Evolutionary conservation across 2,329 filamentous ascomycete species (phyloP), one percentile per base, ranked within the genome.

Genomic region (Ustulina deusta): DNA sequence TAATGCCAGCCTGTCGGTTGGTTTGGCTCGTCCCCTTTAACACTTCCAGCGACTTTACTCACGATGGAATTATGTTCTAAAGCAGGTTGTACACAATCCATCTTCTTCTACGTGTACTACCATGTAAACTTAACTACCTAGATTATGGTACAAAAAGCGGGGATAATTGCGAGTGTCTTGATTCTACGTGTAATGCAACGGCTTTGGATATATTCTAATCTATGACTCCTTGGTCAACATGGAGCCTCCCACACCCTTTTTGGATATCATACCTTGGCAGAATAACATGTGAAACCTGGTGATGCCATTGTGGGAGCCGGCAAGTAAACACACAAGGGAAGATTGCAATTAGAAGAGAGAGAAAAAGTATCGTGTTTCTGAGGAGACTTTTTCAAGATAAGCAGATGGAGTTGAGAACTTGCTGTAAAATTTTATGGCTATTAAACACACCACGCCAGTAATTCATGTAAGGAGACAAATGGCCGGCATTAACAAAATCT

Each of bases 391-490:
- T 38, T 34, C 22, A 49, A 49, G n/a, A n/a, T 49, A 42, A 42
- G 2, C 17, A 11, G 7, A 46, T 32, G 27, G 22, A 3, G n/a
- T 34, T 36, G 38, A 48, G 17, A 6, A 34, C 22, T 49, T 52
- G 29, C 7, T 9, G 7, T 38, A 25, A 6, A 3, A 22, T 55
- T 54, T 20, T 48, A 51, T 22, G 22, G 32, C 15, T 22, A n/a
- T 51, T 6, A 46, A 42, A 7, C 34, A 34, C 22, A 32, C n/a
- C 11, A 38, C 7, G 10, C 46, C 32, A 22, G 25, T 3, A 4
- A 46, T 20, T 6, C 6, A 54, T 68, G 51, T 27, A 46, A 25
- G 32, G 25, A 38, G n/a, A 52, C 44, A 32, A 46, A 6, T 20
- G 36, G 29, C 22, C 29, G 20, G 46, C 11, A 40, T 7, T 25